Base-by-base conservation (phyloP, 805 yeast species). In the Monosporozyma siamensis region DNA sequence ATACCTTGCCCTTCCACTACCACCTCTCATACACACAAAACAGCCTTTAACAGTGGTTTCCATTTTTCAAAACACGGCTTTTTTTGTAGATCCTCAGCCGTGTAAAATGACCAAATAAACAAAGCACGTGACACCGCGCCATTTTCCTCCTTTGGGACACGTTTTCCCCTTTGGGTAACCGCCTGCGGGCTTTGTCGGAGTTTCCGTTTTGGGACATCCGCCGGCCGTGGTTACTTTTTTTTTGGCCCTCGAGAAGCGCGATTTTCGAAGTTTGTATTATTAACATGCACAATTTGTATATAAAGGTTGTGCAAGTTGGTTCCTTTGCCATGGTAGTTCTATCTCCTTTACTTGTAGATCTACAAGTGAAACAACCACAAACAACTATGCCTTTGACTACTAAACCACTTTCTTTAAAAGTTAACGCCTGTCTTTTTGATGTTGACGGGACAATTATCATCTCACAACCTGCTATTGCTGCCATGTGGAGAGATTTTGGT, bases 361-460 rank as follows among this genome's bases (percentile, higher is more conserved):
- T n/a, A n/a, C n/a, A n/a, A n/a, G n/a, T n/a, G n/a, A n/a, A n/a
- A 14, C 25, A 17, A 40, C 10, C 21, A 54, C 53, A 56, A 41
- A 27, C 46, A 40, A 48, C 53, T 31, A 51, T 32, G 35, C 35
- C 35, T 18, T 32, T 32, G 12, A 32, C 35, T 11, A 32, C 35
- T 38, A 53, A 59, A 53, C 63, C 66, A 29, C 44, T 63, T 36
- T 52, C 63, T 43, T 52, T 67, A 25, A 59, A 57, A 40, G 65
- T 70, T 38, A 61, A 70, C 52, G 76, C 76, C 32, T 67, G 74
- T 48, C 73, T 83, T 46, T 84, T 86, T 63, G 95, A 86, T 65
- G 78, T 88, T 40, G 95, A 86, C 59, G 95, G 95, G 39, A 86
- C 95, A 20, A 69, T 86, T 54, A 86, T 86, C 57, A 78, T 82